Conservation (phyloP, 2,329 filamentous ascomycete genomes). For the Bipolaris victoriae region DNA sequence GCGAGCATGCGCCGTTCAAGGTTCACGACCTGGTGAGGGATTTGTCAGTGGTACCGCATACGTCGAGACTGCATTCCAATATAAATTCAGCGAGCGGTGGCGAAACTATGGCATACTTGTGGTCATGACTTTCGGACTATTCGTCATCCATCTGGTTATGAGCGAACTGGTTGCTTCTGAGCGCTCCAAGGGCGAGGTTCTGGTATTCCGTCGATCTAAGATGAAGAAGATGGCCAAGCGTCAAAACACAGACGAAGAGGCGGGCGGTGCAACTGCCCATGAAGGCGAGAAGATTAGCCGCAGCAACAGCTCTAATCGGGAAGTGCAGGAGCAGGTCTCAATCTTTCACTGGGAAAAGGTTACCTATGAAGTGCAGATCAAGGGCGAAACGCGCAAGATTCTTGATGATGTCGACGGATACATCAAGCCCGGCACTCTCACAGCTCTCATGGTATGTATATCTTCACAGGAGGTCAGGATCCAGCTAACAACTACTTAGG, state of each 20-base stretch:
- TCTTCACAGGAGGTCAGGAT: constrained; percentile 89
- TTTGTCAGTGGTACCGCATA: constrained; percentile 48
- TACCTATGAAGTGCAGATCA: constrained; percentile 35
- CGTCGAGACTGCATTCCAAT: constrained; percentile 34
- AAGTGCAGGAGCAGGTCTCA: constrained; percentile 44
- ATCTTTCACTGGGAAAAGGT: constrained; percentile 46
- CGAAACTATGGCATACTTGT: constrained; percentile 70
- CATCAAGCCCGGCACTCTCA: constrained; percentile 61
- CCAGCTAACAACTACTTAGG: constrained; percentile 80
- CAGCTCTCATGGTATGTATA: constrained; percentile 55
- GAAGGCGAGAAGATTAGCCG: constrained; percentile 36
- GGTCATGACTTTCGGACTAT: constrained; percentile 67
- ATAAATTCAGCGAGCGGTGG: constrained; percentile 52
- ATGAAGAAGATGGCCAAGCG: constrained; percentile 43
- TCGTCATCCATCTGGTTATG: constrained; percentile 64
- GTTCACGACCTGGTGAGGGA: constrained; percentile 43
- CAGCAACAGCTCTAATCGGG: constrained; percentile 36
- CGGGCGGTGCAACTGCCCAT: constrained; percentile 39
- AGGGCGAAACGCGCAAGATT: constrained; percentile 54
- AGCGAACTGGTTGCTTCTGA: constrained; percentile 68
- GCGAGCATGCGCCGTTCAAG: constrained; percentile 45
- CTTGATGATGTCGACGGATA: constrained; percentile 61
- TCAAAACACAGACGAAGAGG: constrained; percentile 44
- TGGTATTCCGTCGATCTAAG: constrained; percentile 63
- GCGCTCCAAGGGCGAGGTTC: constrained; percentile 68